A percentile compares a stretch with the other conserved stretches of the same genome.
Evolutionary conservation across 768 basidiomycete species (phyloP).

Genomic region (Boletellus emodensis): DNA sequence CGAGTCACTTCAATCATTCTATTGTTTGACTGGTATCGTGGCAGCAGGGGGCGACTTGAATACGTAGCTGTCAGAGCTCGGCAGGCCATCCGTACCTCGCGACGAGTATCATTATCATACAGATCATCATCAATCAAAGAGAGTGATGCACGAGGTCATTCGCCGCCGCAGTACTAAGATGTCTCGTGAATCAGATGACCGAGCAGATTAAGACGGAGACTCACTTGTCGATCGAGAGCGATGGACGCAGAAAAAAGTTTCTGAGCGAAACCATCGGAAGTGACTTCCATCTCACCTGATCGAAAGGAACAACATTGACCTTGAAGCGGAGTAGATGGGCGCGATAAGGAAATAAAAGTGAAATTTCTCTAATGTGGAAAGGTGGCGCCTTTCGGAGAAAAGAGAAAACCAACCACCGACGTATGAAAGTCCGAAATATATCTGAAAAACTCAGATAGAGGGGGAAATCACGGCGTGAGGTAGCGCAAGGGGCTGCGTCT

Average conservation of each 20-base stretch:
- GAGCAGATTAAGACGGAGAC: slow-evolving; percentile 16
- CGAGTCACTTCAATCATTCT: slow-evolving; percentile 9
- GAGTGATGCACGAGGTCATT: slow-evolving; percentile 26
- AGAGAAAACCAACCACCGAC: slow-evolving; percentile 22
- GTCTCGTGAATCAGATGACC: slow-evolving; percentile 13
- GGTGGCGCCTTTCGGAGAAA: slow-evolving; percentile 25
- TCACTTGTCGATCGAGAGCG: slow-evolving; percentile 10
- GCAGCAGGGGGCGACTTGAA: slow-evolving; percentile 16
- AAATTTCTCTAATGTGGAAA: slow-evolving; percentile 14
- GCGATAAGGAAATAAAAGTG: slow-evolving; percentile 15
- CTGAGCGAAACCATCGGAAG: slow-evolving; percentile 8
- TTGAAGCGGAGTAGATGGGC: slow-evolving; percentile 20
- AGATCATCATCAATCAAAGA: slow-evolving; percentile 17
- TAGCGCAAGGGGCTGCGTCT: slow-evolving; percentile 7
- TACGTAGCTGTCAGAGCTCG: slow-evolving; percentile 15
- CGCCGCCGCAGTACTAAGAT: slow-evolving; percentile 12
- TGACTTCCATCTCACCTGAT: slow-evolving; percentile 16
- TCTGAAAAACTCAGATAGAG: slow-evolving; percentile 28
- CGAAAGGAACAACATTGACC: slow-evolving; percentile 6
- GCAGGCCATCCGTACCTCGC: slow-evolving; percentile 15
- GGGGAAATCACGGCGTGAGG: slow-evolving; percentile 13
- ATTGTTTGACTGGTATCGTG: slow-evolving; percentile 6
- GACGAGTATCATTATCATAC: slow-evolving; percentile 10
- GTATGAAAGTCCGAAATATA: slow-evolving; percentile 31
- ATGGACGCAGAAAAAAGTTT: slow-evolving; percentile 17